Conservation (phyloP, 176 grass and related monocot genomes). For the maize (Zea mays) region Zm-B73-REFERENCE-NAM-5.0 NC_050098.1:49368501-49369000, state of each 20-base stretch:
- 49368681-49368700: conserved; percentile 1
- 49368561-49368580: conserved; percentile 91
- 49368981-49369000: no score
- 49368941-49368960: conserved; percentile 50
- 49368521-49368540: no score
- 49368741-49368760: neutral
- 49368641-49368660: conserved; percentile 87
- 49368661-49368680: conserved; percentile 37
- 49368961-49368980: no score
- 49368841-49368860: neutral
- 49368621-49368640: conserved; percentile 90
- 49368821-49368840: conserved; percentile 4
- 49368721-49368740: conserved; percentile 2
- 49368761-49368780: neutral
- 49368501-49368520: no score
- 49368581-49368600: conserved; percentile 85
- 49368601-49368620: conserved; percentile 91
- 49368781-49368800: neutral
- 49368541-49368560: conserved; percentile 80
- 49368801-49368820: neutral
- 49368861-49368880: conserved; percentile 2
- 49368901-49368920: conserved; percentile 52
- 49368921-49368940: conserved; percentile 80
- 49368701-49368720: neutral
- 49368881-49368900: neutral